These are phyloP conservation scores for Haplosporangium sp. DNA, from an alignment of 371 early-diverging fungal species.

Conservation along the genomic window DNA sequence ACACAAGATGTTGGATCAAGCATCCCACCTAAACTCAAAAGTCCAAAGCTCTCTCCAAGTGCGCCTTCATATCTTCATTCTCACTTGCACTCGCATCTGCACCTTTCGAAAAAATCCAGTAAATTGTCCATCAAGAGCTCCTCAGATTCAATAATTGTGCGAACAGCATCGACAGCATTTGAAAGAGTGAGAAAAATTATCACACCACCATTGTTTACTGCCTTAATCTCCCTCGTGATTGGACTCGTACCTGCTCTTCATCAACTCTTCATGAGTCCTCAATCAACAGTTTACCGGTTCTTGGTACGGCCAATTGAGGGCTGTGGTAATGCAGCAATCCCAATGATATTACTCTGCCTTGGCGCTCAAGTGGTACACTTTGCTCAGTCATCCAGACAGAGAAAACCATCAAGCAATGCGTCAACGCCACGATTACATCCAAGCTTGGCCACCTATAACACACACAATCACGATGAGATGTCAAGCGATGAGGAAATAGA, in stretches of 20 bases:
- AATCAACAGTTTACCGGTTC: constrained; percentile 64
- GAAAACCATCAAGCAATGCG: background rate
- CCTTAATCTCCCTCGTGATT: constrained; percentile 65
- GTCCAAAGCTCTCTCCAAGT: background rate
- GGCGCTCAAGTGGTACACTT: constrained; percentile 73
- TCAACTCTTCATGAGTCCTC: constrained; percentile 59
- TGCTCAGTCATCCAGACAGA: constrained; percentile 7
- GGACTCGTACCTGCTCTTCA: constrained; percentile 60
- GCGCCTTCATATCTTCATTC: constrained; percentile 14
- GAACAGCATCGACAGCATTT: constrained; percentile 24
- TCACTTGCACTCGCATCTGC: background rate
- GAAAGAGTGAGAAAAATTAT: constrained; percentile 57
- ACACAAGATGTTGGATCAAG: background rate
- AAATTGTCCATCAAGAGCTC: constrained; percentile 20
- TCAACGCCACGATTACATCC: background rate
- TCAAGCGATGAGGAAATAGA: constrained; percentile 30
- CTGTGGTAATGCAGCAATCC: constrained; percentile 77
- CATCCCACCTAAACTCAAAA: background rate
- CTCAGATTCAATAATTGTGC: constrained; percentile 23
- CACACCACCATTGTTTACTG: constrained; percentile 76
- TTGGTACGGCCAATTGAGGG: constrained; percentile 72
- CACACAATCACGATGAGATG: constrained; percentile 1
- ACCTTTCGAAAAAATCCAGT: constrained; percentile 6
- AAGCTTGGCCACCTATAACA: constrained; percentile 24
- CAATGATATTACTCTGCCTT: constrained; percentile 74